Evolutionary conservation across 78 protist genomes (phyloP), one percentile per base, ranked within the genome.

Genomic region (Parvularia atlantis): DNA sequence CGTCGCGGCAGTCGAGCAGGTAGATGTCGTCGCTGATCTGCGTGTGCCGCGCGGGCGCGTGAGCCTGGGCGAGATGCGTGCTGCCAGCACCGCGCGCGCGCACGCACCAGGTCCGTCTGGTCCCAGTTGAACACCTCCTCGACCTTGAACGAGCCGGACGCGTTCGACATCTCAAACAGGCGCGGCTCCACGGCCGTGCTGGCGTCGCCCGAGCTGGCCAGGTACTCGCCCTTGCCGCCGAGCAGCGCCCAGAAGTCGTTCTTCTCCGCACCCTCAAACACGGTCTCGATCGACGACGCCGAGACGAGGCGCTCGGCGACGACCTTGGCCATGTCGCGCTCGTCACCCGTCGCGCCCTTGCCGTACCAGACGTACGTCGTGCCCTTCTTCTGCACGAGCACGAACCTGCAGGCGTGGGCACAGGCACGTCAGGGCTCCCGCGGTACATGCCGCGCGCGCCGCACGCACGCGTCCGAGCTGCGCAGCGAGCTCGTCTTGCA

Each of bases 331-430:
- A 24, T 3, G 50, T 59, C 76, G 66, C 69, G 43, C 60, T 81
- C 85, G 65, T 28, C 57, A 28, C 80, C 85, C 22, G 52, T 59
- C n/a, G 69, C 22, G 37, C 77, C 81, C 40, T 7, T 0, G 46
- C 89, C 89, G 28, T 36, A 19, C 89, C 89, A 84, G 31, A 80
- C n/a, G 61, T 17, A 68, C 46, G n/a, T n/a, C n/a, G n/a, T n/a
- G n/a, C 2, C 28, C 50, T 2, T 16, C 41, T 24, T 22, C 22
- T 70, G 77, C 44, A 44, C 64, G 39, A 66, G 71, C 36, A 61
- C 30, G 52, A 36, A 61, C 40, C 19, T 16, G n/a, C n/a, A n/a
- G n/a, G n/a, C n/a, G n/a, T n/a, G n/a, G n/a, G n/a, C n/a, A n/a
- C n/a, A n/a, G n/a, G n/a, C n/a, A n/a, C n/a, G n/a, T n/a, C n/a